Evolutionary conservation across 805 yeast genomes (phyloP).

Genomic region (Kazachstania africana): DNA sequence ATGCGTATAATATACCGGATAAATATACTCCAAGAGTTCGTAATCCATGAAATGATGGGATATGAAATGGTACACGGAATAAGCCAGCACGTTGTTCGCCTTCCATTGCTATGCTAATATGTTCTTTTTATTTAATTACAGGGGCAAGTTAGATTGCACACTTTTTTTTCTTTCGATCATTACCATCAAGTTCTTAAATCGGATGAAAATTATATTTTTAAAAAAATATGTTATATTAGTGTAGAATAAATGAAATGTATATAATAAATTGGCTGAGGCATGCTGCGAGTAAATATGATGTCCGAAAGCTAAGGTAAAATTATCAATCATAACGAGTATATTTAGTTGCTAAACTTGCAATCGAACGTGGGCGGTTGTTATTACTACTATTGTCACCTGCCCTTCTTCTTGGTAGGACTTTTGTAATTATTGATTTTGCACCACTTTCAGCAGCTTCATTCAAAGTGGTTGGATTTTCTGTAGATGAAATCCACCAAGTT

Average conservation of each 20-base stretch:
- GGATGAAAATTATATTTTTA: too few relatives aligned
- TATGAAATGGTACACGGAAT: constrained; percentile 54
- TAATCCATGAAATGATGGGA: constrained; percentile 61
- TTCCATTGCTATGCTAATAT: constrained; percentile 14
- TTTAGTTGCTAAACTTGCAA: constrained; percentile 13
- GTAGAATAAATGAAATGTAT: too few relatives aligned
- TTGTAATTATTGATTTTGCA: constrained; percentile 25
- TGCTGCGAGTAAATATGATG: too few relatives aligned
- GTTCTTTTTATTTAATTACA: constrained; percentile 3
- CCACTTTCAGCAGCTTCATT: constrained; percentile 26
- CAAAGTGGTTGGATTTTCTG: constrained; percentile 22
- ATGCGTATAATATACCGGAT: constrained; percentile 67
- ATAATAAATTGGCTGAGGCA: too few relatives aligned
- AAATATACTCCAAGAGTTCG: constrained; percentile 65
- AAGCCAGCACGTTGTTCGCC: constrained; percentile 36
- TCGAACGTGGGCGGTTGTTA: constrained; percentile 5
- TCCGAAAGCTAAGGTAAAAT: too few relatives aligned
- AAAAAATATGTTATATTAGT: too few relatives aligned
- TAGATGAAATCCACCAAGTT: constrained; percentile 28
- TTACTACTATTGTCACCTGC: constrained; percentile 1
- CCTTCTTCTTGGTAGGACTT: constrained; percentile 11
- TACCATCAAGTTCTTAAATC: too few relatives aligned
- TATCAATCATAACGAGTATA: constrained; percentile 14
- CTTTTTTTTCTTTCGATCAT: too few relatives aligned
- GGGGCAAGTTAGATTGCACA: too few relatives aligned